Base-by-base conservation (phyloP, 2,329 filamentous ascomycete species). In the Metarhizium humberi region DNA sequence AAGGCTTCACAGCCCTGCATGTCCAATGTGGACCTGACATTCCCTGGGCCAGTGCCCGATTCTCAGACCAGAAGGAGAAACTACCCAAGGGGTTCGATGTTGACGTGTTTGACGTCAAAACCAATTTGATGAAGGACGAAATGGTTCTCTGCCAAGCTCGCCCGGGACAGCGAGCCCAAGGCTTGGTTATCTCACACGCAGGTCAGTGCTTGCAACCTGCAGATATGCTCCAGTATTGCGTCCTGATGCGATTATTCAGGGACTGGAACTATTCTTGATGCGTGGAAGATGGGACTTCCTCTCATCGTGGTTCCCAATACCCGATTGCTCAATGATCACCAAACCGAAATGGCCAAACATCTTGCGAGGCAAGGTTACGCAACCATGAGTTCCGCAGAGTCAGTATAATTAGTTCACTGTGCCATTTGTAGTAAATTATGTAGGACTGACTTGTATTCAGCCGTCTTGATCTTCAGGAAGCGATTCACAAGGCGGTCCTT, bases 241-340 rank as follows among this genome's bases (percentile, higher is more conserved):
- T 25, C 14, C 20, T 48, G n/a, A 45, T 34, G n/a, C 25, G 25
- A 25, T 13, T 36, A 18, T 10, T 7, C 52, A 96, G 92, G 92
- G 16, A 92, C 92, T 13, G 94, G 94, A 8, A 91, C 90, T 3
- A 91, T 97, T 32, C 78, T 97, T 0, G 90, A 92, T 67, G 90
- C 86, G 0, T 81, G 95, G 59, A 83, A 88, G 47, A 75, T 88
- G 53, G 81, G 83, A 14, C 75, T 91, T 0, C 86, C 89, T 3
- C 75, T 97, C n/a, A 80, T 99, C 51, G 90, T 96, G 1, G 91
- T 99, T 2, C 88, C 92, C 2, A 99, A 99, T 68, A 79, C 84
- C 2, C 76, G 77, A 6, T 79, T 99, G 0, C 79, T 96, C 63
- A 85, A 95, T 65, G 92, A 99, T 64, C 94, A 99, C 67, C 94